Evolutionary conservation across 164 flowering plant species (phyloP), one percentile per base, ranked within the genome.

Genomic region (Berberis thunbergii): DNA sequence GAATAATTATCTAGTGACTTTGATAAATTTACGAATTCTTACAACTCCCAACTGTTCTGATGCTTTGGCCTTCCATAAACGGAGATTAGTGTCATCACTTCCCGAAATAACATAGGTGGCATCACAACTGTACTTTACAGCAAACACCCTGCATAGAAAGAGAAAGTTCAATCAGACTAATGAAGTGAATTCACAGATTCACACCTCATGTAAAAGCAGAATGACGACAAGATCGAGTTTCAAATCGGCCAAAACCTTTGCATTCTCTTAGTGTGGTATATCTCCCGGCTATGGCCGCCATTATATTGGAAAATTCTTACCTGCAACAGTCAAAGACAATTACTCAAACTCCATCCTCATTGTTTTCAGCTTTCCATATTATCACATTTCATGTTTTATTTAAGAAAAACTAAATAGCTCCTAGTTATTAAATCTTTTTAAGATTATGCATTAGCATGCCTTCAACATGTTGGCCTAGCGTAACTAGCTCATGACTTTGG

Each of bases 221-320:
- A 42, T 9, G 41, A 26, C n/a, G 40, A 49, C 42, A 6, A 62
- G 26, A 50, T 3, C 60, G 41, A 41, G 41, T 4, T 41, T 10
- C 8, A 57, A 55, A 40, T 11, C 11, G 59, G 12, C 11, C 41
- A 64, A 65, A 61, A 92, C 99, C 96, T 91, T 74, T 94, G 99
- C 99, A 94, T 94, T 79, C 99, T 83, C 80, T 94, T 91, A 13
- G 96, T 87, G 67, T 94, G 99, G 79, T 88, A 94, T 52, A 89
- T 76, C 75, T 91, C 99, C 46, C 93, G 70, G 74, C 97, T 91
- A 67, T 91, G 97, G 57, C 97, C 96, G 64, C 93, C 96, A 83
- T 91, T 87, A 72, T 87, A 91, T 10, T 60, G 83, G 80, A 94
- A 94, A 49, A 94, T 91, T 71, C 97, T 82, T 45, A 93, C 80